phyloP scores from a whole-genome alignment of 768 basidiomycete genomes.

The Polyporus arcularius region DNA sequence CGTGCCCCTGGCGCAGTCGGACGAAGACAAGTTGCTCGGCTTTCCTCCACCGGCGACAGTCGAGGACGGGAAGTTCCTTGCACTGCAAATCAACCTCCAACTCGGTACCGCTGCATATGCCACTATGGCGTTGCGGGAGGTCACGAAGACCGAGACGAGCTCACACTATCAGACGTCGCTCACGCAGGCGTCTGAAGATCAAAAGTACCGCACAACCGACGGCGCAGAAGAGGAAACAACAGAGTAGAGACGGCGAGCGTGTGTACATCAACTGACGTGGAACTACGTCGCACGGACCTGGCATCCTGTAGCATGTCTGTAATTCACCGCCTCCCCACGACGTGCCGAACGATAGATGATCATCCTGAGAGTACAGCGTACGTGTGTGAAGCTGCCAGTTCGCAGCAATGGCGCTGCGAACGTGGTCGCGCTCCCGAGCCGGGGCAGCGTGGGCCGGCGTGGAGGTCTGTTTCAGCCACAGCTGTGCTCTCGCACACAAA shows the following conservation, averaged over 20 bases:
- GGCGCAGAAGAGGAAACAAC: constrained; percentile 35
- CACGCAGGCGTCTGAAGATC: constrained; percentile 79
- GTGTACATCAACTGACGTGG: constrained; percentile 15
- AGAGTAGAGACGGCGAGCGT: constrained; percentile 4
- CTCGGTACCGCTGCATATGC: constrained; percentile 94
- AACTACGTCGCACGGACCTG: constrained; percentile 12
- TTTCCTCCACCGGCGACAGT: constrained; percentile 69
- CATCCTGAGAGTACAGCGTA: constrained; percentile 5
- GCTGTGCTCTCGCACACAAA: constrained; percentile 16
- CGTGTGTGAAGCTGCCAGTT: constrained; percentile 1
- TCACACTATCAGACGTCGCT: constrained; percentile 85
- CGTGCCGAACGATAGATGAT: constrained; percentile 2
- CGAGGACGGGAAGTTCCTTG: constrained; percentile 81
- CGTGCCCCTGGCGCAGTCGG: constrained; percentile 87
- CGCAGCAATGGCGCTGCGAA: constrained; percentile 5
- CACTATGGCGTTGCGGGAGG: constrained; percentile 95
- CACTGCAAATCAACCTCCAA: constrained; percentile 82
- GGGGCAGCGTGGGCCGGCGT: constrained; percentile 9
- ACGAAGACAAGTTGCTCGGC: constrained; percentile 89
- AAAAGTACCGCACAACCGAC: constrained; percentile 66
- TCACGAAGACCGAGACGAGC: constrained; percentile 95
- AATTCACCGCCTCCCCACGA: constrained; percentile 9
- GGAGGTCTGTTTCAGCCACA: constrained; percentile 12
- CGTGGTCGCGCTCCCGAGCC: neutral
- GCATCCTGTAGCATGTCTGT: constrained; percentile 11